phyloP scores from a whole-genome alignment of 2,329 filamentous ascomycete genomes.

The Fusarium musae region DNA sequence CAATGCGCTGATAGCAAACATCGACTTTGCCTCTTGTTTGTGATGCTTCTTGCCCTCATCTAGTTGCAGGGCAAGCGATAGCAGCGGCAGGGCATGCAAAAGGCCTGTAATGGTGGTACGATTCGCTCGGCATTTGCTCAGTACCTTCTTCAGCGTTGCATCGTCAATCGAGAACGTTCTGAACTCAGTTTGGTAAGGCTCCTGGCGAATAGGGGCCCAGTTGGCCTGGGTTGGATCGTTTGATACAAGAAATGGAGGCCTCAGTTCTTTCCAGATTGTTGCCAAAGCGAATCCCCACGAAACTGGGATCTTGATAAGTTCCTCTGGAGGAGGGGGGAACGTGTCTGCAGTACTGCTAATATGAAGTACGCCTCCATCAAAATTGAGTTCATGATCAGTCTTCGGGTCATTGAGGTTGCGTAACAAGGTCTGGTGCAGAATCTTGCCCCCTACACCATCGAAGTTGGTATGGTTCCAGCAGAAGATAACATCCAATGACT shows the following conservation, averaged over 20 bases:
- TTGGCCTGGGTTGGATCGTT: constrained; percentile 16
- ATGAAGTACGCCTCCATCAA: neutral
- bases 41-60: constrained; percentile 12
- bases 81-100: constrained; percentile 40
- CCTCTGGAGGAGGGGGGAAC: constrained; percentile 43
- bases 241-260: constrained; percentile 20
- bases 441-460: constrained; percentile 47
- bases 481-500: constrained; percentile 43
- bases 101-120: constrained; percentile 47
- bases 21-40: constrained; percentile 21
- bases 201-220: constrained; percentile 42
- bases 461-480: constrained; percentile 43
- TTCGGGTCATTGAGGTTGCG: constrained; percentile 38
- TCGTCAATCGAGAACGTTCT: constrained; percentile 33
- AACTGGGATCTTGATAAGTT: constrained; percentile 34
- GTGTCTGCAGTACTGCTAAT: constrained; percentile 13
- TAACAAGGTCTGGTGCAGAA: constrained; percentile 47
- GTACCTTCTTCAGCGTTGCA: constrained; percentile 24
- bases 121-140: constrained; percentile 41
- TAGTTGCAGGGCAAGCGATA: constrained; percentile 36
- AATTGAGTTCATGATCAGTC: neutral
- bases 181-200: constrained; percentile 35
- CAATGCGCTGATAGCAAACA: constrained; percentile 33
- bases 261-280: constrained; percentile 33
- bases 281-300: constrained; percentile 29